Evolutionary conservation across 2,329 filamentous ascomycete genomes (phyloP).

Genomic region (Talaromyces sp.): DNA sequence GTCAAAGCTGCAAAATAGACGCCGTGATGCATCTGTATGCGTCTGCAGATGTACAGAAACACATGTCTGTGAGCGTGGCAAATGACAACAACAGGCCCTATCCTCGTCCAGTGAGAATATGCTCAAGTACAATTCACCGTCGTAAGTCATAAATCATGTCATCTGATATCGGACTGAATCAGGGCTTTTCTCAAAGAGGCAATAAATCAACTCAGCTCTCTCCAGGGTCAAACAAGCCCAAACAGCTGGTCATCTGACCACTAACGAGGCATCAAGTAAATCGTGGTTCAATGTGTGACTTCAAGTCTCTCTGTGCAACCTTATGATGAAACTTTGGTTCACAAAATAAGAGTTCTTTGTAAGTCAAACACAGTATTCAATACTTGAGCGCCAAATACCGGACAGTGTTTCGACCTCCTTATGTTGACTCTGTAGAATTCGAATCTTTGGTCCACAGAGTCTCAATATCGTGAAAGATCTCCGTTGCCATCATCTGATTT

Average conservation of each 20-base stretch:
- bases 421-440: conserved; percentile 9
- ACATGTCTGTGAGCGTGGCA: neutral
- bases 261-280: neutral
- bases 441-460: conserved; percentile 28
- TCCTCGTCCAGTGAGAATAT: neutral
- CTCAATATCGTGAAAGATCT: conserved; percentile 40
- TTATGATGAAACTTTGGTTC: neutral
- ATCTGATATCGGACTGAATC: neutral
- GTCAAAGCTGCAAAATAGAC: neutral
- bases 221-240: neutral
- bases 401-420: neutral
- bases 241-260: conserved; percentile 4
- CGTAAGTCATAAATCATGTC: neutral
- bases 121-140: neutral
- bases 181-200: neutral
- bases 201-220: neutral
- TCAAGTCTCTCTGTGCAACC: neutral
- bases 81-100: neutral
- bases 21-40: conserved; percentile 7
- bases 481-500: conserved; percentile 39
- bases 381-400: neutral
- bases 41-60: neutral
- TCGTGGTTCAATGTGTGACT: neutral
- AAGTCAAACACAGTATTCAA: neutral
- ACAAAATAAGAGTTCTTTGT: conserved; percentile 2